Percentiles rank a stretch among this genome's conserved stretches.
phyloP scores from a whole-genome alignment of 257 asterid species.

The Phtheirospermum japonicum region DNA sequence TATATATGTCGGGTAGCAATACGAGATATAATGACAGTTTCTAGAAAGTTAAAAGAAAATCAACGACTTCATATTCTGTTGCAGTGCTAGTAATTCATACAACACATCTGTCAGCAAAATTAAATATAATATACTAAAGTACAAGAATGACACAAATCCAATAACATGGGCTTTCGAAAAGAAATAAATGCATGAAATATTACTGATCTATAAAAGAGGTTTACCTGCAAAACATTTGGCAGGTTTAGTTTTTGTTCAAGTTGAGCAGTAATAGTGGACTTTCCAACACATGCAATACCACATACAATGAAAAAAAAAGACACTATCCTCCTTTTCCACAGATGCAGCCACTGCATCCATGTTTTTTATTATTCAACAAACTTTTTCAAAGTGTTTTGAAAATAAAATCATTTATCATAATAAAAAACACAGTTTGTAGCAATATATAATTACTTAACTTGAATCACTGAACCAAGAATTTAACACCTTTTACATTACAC shows the following conservation, averaged over 20 bases:
- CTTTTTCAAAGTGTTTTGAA: too few relatives aligned
- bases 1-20: conserved; percentile 4
- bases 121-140: conserved; percentile 27
- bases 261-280: conserved; percentile 96
- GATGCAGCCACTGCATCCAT: too few relatives aligned
- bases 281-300: conserved; percentile 98
- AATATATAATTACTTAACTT: too few relatives aligned
- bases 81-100: conserved; percentile 94
- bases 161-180: conserved; percentile 13
- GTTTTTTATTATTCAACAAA: too few relatives aligned
- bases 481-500: too few relatives aligned
- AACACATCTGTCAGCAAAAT: conserved; percentile 90
- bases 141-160: conserved; percentile 3
- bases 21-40: conserved; percentile 8
- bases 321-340: too few relatives aligned
- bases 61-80: conserved; percentile 71
- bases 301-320: too few relatives aligned
- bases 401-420: too few relatives aligned
- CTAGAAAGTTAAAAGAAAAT: conserved; percentile 12
- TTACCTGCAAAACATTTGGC: conserved; percentile 95
- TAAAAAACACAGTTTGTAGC: too few relatives aligned
- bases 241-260: conserved; percentile 94
- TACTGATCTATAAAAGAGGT: conserved; percentile 22
- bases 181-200: too few relatives aligned
- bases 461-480: too few relatives aligned